Percentiles rank a stretch among this genome's conserved stretches.
Conservation (phyloP, 345 rosid genomes). For the Chamaenerion angustifolium region DNA sequence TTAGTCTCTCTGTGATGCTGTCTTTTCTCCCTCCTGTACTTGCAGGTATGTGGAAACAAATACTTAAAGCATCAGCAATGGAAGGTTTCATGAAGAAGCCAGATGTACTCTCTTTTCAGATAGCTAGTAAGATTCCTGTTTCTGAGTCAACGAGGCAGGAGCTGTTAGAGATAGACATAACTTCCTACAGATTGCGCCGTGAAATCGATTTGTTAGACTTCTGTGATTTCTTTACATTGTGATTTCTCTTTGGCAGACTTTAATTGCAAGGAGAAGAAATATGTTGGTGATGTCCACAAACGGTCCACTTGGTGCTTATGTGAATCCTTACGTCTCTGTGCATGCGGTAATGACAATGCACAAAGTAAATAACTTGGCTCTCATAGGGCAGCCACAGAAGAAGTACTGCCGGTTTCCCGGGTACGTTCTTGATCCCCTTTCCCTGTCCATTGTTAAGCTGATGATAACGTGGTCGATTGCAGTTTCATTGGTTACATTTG, state of each 20-base stretch:
- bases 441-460: neutral
- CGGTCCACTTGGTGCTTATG: conserved; percentile 97
- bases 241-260: conserved; percentile 26
- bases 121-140: conserved; percentile 89
- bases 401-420: conserved; percentile 99
- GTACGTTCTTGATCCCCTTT: conserved; percentile 26
- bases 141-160: conserved; percentile 82
- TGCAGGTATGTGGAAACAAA: conserved; percentile 91
- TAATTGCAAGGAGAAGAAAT: conserved; percentile 78
- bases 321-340: conserved; percentile 58
- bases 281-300: conserved; percentile 95
- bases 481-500: no score
- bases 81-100: conserved; percentile 63
- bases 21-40: conserved; percentile 3
- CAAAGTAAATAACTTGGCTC: conserved; percentile 58
- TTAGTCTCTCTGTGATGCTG: neutral
- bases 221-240: conserved; percentile 22
- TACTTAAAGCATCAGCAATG: conserved; percentile 63
- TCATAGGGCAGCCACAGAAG: conserved; percentile 21
- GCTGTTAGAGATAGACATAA: conserved; percentile 81
- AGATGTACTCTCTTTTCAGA: conserved; percentile 63
- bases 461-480: no score
- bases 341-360: conserved; percentile 72
- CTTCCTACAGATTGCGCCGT: conserved; percentile 70
- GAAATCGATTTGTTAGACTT: conserved; percentile 71